Percentiles rank a stretch among this genome's conserved stretches.
Conservation (phyloP, 1,284 basidiomycete species). For the Acaromyces ingoldii region DNA sequence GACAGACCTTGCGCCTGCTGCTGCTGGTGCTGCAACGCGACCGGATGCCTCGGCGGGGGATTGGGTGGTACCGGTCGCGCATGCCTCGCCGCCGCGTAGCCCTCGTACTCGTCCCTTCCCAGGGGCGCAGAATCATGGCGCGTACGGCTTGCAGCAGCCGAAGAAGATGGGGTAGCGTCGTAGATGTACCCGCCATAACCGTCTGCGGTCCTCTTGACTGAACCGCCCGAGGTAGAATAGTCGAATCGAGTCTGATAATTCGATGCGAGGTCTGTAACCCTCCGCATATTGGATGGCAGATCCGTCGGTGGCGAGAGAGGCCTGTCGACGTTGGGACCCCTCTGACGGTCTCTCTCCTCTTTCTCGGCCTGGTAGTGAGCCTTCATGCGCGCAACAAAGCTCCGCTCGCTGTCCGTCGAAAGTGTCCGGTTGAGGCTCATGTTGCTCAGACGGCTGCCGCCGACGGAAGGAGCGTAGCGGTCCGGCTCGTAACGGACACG, state of each 20-base stretch:
- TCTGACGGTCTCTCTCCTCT: conserved; percentile 23
- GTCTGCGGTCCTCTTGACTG: too few species aligned
- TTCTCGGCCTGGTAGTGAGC: conserved; percentile 44
- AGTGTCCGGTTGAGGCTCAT: conserved; percentile 30
- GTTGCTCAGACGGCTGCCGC: conserved; percentile 25
- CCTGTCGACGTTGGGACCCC: conserved; percentile 17
- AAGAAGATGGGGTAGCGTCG: too few species aligned
- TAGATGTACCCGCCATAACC: too few species aligned
- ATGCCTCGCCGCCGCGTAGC: too few species aligned
- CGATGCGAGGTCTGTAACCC: conserved; percentile 33
- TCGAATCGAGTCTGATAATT: too few species aligned
- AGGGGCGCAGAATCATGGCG: too few species aligned
- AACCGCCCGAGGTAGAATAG: background rate
- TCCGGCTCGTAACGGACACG: conserved; percentile 19
- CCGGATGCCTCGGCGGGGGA: background rate
- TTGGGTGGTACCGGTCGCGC: too few species aligned
- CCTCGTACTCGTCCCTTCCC: too few species aligned
- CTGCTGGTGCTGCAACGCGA: conserved; percentile 1
- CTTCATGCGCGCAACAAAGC: conserved; percentile 47
- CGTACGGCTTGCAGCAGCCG: too few species aligned
- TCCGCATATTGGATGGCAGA: conserved; percentile 4
- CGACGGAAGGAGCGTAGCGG: conserved; percentile 31
- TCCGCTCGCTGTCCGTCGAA: conserved; percentile 40
- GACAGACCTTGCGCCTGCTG: conserved; percentile 13
- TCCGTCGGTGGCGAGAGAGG: conserved; percentile 6